Conservation (phyloP, 345 rosid genomes). For the Gossypium ekmanianum region DNA sequence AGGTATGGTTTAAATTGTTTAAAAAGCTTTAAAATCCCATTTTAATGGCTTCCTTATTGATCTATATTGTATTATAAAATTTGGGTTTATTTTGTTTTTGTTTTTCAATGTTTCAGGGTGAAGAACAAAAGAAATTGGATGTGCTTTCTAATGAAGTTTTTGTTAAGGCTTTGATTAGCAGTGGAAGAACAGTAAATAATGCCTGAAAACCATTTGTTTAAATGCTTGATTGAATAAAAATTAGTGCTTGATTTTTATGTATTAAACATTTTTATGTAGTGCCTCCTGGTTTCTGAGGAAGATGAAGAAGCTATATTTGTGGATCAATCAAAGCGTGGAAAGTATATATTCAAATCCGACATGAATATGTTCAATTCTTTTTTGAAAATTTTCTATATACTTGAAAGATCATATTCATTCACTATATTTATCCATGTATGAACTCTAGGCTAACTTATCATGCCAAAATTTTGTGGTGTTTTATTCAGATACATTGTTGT, state of each 20-base stretch:
- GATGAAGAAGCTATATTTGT: conserved; percentile 68
- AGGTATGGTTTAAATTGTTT: conserved; percentile 31
- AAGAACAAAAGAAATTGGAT: conserved; percentile 76
- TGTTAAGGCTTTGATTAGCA: conserved; percentile 70
- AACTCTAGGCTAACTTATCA: background rate
- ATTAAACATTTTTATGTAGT: conserved; percentile 19
- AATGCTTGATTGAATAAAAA: background rate
- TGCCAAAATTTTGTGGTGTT: background rate
- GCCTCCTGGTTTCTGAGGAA: conserved; percentile 76
- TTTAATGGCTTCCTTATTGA: background rate
- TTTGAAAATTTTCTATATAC: no score
- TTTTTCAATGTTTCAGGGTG: conserved; percentile 39
- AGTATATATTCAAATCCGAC: conserved; percentile 21
- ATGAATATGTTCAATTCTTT: background rate
- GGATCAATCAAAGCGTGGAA: conserved; percentile 55
- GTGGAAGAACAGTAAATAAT: conserved; percentile 57
- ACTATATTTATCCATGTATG: background rate
- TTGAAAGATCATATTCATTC: no score
- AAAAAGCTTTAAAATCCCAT: background rate
- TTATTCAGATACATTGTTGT: conserved; percentile 56
- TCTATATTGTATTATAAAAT: background rate
- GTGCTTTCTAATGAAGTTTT: conserved; percentile 77
- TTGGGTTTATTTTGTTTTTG: background rate
- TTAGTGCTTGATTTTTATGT: background rate
- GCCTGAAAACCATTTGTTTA: conserved; percentile 16